A percentile compares a stretch with the other conserved stretches of the same genome.
These are phyloP conservation scores for Periconia sp. DNA, from an alignment of 2,329 filamentous ascomycete species.

Conservation along the genomic window DNA sequence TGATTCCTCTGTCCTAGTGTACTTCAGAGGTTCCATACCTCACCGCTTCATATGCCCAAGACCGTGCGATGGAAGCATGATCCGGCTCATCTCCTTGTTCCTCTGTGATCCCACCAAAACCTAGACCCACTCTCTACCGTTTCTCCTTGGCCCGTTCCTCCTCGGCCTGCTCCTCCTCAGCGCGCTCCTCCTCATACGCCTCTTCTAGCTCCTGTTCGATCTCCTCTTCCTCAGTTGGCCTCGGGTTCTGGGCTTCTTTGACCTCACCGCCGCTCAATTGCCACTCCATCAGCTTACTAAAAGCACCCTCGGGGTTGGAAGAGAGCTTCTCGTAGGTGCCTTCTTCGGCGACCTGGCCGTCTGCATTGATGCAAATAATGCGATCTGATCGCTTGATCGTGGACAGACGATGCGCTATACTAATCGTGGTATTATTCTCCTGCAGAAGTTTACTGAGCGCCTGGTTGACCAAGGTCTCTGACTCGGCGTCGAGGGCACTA, in stretches of 20 bases:
- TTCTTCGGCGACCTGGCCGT: conserved; percentile 89
- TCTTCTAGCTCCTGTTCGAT: conserved; percentile 53
- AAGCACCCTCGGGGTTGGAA: conserved; percentile 76
- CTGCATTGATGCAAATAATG: conserved; percentile 87
- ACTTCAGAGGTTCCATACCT: too few relatives aligned
- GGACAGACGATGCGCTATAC: conserved; percentile 91
- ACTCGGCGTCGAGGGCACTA: conserved; percentile 93
- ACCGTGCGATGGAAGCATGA: too few relatives aligned
- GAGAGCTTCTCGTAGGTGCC: conserved; percentile 83
- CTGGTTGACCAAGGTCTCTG: conserved; percentile 93
- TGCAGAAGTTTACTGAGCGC: conserved; percentile 81
- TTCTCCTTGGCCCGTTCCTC: conserved; percentile 6
- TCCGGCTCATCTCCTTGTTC: too few relatives aligned
- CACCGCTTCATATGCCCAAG: too few relatives aligned
- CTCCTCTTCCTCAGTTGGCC: conserved; percentile 56
- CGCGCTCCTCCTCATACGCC: conserved; percentile 40
- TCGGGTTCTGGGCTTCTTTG: conserved; percentile 36
- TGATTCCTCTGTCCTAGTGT: too few relatives aligned
- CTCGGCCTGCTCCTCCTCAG: conserved; percentile 9
- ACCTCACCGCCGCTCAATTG: conserved; percentile 86
- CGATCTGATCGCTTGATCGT: conserved; percentile 96
- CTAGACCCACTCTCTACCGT: too few relatives aligned
- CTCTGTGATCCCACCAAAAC: too few relatives aligned
- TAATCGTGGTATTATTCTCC: conserved; percentile 94
- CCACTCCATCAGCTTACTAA: conserved; percentile 98